phyloP scores from a whole-genome alignment of 1,284 basidiomycete species.

The Ustilago sp. region DNA sequence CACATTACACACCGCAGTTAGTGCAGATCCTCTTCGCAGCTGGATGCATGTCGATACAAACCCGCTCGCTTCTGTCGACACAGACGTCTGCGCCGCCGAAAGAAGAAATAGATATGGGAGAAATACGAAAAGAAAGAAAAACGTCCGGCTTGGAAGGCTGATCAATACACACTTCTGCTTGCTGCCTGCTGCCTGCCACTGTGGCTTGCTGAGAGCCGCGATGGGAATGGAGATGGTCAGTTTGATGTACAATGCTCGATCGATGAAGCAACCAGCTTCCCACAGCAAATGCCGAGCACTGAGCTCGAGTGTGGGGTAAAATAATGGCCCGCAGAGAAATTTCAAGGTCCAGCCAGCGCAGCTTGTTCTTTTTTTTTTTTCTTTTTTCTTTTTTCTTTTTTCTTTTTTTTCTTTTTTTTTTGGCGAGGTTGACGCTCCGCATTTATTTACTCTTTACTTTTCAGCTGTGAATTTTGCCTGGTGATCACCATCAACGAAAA shows the following conservation, averaged over 20 bases:
- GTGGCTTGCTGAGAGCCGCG: too few relatives aligned
- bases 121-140: not conserved
- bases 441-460: too few relatives aligned
- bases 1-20: not conserved
- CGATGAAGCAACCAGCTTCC: too few relatives aligned
- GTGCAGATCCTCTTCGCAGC: not conserved
- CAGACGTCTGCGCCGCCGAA: not conserved
- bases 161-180: not conserved
- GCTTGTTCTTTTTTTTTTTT: too few relatives aligned
- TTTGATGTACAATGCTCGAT: too few relatives aligned
- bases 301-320: not conserved
- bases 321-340: not conserved
- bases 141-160: not conserved
- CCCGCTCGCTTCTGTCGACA: not conserved
- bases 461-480: not conserved
- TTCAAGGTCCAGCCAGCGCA: too few relatives aligned
- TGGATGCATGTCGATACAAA: not conserved
- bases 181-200: not conserved
- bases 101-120: not conserved
- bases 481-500: not conserved
- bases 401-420: too few relatives aligned
- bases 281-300: too few relatives aligned
- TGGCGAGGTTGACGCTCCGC: not conserved
- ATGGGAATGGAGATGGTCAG: too few relatives aligned
- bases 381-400: too few relatives aligned